Conservation (phyloP, 768 basidiomycete species). For the Leucosporidium yakuticum region DNA sequence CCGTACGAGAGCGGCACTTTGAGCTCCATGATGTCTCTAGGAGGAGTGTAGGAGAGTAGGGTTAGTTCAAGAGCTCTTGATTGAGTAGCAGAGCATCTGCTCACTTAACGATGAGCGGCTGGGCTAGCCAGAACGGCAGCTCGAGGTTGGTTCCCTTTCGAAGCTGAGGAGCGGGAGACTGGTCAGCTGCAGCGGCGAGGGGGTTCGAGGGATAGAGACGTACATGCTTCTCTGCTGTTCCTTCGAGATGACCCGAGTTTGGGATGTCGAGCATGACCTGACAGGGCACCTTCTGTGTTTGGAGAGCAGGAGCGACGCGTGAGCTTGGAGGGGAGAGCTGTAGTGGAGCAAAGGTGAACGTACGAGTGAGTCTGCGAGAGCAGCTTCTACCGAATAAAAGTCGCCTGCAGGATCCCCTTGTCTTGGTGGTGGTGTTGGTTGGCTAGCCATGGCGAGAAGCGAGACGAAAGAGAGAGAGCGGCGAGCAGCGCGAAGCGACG, state of each 20-base stretch:
- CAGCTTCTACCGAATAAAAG: no score
- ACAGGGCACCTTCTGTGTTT: constrained; percentile 34
- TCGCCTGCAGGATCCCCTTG: no score
- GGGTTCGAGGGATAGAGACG: background rate
- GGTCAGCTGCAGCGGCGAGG: background rate
- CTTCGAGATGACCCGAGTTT: constrained; percentile 37
- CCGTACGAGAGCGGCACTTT: constrained; percentile 35
- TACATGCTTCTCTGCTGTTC: constrained; percentile 37
- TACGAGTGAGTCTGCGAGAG: no score
- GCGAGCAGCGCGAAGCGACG: no score
- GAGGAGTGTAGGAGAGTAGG: background rate
- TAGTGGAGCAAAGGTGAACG: no score
- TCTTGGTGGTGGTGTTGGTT: no score
- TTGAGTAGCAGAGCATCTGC: background rate
- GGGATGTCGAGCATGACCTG: constrained; percentile 34
- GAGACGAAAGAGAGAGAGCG: no score
- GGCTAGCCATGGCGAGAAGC: no score
- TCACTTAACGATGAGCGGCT: constrained; percentile 30
- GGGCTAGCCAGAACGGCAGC: constrained; percentile 39
- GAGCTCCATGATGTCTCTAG: constrained; percentile 36
- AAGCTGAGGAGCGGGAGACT: constrained; percentile 17
- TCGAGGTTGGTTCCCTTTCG: constrained; percentile 30
- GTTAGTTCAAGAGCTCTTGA: background rate
- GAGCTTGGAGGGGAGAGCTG: no score
- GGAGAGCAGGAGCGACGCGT: no score